phyloP scores from a whole-genome alignment of 2,329 filamentous ascomycete genomes.

The Rhynchosporium graminicola region DNA sequence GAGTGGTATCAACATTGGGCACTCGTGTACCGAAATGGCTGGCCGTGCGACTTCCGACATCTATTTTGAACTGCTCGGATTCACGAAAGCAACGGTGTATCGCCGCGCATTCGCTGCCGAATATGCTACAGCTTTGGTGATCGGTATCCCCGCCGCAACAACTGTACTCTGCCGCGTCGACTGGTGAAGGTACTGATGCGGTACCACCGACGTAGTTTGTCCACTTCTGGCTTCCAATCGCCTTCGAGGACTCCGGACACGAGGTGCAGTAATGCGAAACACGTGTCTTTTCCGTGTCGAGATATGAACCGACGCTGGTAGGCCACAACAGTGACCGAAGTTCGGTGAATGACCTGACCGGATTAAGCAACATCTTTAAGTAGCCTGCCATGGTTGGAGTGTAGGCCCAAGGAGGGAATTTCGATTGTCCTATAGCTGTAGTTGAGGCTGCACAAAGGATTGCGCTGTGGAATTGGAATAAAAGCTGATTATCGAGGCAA shows the following conservation, averaged over 20 bases:
- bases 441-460: background rate
- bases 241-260: background rate
- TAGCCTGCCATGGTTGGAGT: background rate
- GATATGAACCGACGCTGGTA: background rate
- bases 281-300: background rate
- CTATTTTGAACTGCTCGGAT: background rate
- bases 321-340: slow-evolving; percentile 1
- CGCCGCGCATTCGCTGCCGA: background rate
- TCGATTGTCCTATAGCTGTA: background rate
- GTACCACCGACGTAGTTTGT: slow-evolving; percentile 25
- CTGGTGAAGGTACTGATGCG: background rate
- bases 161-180: background rate
- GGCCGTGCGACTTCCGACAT: too few species aligned
- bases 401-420: background rate
- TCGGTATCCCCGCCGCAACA: background rate
- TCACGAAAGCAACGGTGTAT: background rate
- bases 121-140: background rate
- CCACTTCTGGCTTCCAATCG: slow-evolving; percentile 12
- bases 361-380: slow-evolving; percentile 9
- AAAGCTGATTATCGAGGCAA: background rate
- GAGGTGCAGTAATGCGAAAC: background rate
- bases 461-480: background rate
- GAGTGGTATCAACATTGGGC: background rate
- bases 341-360: slow-evolving; percentile 3
- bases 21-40: background rate